Percentiles rank a stretch among this genome's conserved stretches.
Evolutionary conservation across 805 yeast species (phyloP).

Genomic region (Jamesozyma rosinii): DNA sequence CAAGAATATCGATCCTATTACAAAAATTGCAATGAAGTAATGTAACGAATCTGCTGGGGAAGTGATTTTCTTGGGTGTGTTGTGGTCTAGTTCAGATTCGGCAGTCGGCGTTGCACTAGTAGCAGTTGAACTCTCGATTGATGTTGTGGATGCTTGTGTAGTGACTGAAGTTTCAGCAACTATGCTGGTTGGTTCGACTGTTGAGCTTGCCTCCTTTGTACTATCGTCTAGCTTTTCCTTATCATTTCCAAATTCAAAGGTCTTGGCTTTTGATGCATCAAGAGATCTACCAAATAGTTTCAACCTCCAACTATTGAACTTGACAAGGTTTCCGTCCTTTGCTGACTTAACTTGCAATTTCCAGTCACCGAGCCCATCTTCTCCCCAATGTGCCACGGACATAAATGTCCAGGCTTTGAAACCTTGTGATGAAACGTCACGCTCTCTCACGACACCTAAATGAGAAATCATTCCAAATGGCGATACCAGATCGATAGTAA

Average conservation of each 20-base stretch:
- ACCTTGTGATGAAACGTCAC: conserved; percentile 51
- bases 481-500: conserved; percentile 54
- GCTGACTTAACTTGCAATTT: conserved; percentile 50
- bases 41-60: conserved; percentile 44
- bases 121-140: conserved; percentile 2
- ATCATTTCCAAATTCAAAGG: conserved; percentile 39
- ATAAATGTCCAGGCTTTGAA: conserved; percentile 82
- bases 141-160: too few species aligned
- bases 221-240: conserved; percentile 20
- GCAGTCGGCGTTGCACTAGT: conserved; percentile 4
- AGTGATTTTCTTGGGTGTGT: conserved; percentile 29
- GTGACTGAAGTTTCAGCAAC: neutral
- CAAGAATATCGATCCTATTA: conserved; percentile 46
- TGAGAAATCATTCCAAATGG: conserved; percentile 70
- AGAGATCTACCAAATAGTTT: conserved; percentile 72
- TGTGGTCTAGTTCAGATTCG: conserved; percentile 13
- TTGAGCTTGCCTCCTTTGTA: neutral
- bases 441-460: conserved; percentile 57
- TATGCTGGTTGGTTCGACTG: neutral
- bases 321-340: conserved; percentile 31
- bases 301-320: conserved; percentile 62
- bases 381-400: conserved; percentile 99
- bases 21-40: conserved; percentile 50
- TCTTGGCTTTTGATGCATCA: conserved; percentile 53
- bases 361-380: conserved; percentile 85